Percentiles rank a stretch among this genome's conserved stretches.
Evolutionary conservation across 495 filamentous ascomycete genomes (phyloP).

Genomic region (Tuber umbilicatum): DNA sequence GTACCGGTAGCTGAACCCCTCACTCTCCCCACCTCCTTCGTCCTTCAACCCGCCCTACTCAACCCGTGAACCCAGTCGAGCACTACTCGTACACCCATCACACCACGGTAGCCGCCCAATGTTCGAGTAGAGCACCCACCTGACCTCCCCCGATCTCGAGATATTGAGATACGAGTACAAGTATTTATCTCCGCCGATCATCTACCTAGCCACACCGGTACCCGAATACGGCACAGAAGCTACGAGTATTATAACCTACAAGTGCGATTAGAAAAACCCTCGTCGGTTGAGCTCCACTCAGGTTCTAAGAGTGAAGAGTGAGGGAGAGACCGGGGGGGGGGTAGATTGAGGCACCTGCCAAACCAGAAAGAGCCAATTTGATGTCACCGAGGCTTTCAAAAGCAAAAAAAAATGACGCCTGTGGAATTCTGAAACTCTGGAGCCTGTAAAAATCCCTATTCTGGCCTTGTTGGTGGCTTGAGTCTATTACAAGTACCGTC

Average conservation of each 20-base stretch:
- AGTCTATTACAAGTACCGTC: too few species aligned
- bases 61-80: not conserved
- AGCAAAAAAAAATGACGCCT: not conserved
- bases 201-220: not conserved
- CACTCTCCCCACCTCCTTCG: not conserved
- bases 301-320: not conserved
- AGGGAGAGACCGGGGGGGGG: not conserved
- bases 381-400: not conserved
- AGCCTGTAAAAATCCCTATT: not conserved
- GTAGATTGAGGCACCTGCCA: not conserved
- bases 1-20: not conserved
- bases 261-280: not conserved
- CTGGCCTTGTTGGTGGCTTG: too few species aligned
- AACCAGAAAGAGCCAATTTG: not conserved
- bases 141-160: not conserved
- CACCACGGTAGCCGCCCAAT: not conserved
- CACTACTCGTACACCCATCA: not conserved
- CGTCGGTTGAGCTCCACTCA: not conserved
- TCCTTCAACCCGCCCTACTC: not conserved
- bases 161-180: too few species aligned
- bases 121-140: too few species aligned
- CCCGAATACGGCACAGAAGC: not conserved
- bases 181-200: not conserved
- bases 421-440: not conserved
- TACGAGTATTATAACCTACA: not conserved